These are phyloP conservation scores for Thuidium tamariscinum DNA, from an alignment of 225 moss, liverwort and hornwort species.

Conservation along the genomic window DNA sequence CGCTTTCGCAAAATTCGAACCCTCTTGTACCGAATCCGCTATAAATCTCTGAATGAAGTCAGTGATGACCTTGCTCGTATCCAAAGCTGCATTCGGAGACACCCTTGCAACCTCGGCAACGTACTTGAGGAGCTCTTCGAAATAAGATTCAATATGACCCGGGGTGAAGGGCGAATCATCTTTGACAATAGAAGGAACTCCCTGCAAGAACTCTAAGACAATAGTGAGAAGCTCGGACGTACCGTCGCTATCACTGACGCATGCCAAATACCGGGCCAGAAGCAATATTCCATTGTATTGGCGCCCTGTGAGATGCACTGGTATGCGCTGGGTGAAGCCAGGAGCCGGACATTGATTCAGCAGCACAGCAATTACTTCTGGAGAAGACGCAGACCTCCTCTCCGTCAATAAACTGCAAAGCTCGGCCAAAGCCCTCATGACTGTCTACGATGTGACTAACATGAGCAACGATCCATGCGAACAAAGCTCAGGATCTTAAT, in stretches of 20 bases:
- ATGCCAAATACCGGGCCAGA: constrained; percentile 40
- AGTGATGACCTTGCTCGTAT: constrained; percentile 39
- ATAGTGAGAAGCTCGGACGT: constrained; percentile 26
- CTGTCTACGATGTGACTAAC: background rate
- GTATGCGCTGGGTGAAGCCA: constrained; percentile 33
- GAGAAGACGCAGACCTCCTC: constrained; percentile 30
- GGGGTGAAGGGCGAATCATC: constrained; percentile 29
- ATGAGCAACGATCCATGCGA: constrained; percentile 7
- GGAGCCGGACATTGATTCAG: constrained; percentile 48
- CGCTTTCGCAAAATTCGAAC: background rate
- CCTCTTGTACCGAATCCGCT: constrained; percentile 16
- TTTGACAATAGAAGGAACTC: constrained; percentile 25
- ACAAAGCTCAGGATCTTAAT: background rate
- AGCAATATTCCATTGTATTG: constrained; percentile 51
- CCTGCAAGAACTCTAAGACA: constrained; percentile 54
- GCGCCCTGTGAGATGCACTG: constrained; percentile 42
- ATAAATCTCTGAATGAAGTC: constrained; percentile 31
- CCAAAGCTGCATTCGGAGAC: constrained; percentile 14
- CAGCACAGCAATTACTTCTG: constrained; percentile 43
- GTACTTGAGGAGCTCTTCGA: constrained; percentile 50
- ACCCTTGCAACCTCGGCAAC: constrained; percentile 36
- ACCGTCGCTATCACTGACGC: constrained; percentile 11
- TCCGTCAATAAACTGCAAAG: constrained; percentile 49
- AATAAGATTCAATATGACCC: constrained; percentile 27
- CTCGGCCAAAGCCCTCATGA: constrained; percentile 51